Conservation (phyloP, 371 early-diverging fungal species). For the Dinochytrium kinnereticum region DNA sequence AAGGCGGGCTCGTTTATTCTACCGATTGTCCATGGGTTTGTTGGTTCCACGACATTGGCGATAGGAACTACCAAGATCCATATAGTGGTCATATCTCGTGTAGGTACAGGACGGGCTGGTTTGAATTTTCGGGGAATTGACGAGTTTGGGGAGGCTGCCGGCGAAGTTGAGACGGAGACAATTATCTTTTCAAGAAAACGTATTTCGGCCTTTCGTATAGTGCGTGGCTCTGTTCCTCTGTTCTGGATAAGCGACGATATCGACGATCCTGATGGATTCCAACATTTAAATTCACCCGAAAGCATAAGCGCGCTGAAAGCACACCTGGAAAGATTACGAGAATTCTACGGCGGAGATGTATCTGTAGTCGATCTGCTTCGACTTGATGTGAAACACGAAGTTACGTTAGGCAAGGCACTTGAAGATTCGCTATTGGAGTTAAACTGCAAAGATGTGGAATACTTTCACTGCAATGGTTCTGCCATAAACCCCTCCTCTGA, state of each 20-base stretch:
- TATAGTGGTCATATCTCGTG: constrained; percentile 31
- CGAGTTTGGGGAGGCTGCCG: constrained; percentile 31
- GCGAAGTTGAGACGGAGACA: constrained; percentile 42
- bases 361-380: constrained; percentile 33
- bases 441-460: constrained; percentile 17
- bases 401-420: constrained; percentile 4
- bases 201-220: constrained; percentile 29
- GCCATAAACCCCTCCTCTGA: background rate
- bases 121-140: constrained; percentile 36
- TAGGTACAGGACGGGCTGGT: constrained; percentile 32
- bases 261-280: constrained; percentile 19
- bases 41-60: constrained; percentile 26
- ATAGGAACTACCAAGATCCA: constrained; percentile 19
- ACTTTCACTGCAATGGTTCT: constrained; percentile 22
- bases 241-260: constrained; percentile 28
- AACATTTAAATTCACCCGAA: constrained; percentile 2
- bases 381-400: constrained; percentile 4
- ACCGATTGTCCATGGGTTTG: constrained; percentile 38
- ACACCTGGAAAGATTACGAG: constrained; percentile 27
- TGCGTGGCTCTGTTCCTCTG: constrained; percentile 41
- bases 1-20: constrained; percentile 32
- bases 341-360: constrained; percentile 24
- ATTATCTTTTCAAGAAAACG: constrained; percentile 16
- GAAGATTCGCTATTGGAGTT: constrained; percentile 10
- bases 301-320: constrained; percentile 12